These are phyloP conservation scores for Davidsoniella neocaledoniae DNA, from an alignment of 2,329 filamentous ascomycete species.

Conservation along the genomic window DNA sequence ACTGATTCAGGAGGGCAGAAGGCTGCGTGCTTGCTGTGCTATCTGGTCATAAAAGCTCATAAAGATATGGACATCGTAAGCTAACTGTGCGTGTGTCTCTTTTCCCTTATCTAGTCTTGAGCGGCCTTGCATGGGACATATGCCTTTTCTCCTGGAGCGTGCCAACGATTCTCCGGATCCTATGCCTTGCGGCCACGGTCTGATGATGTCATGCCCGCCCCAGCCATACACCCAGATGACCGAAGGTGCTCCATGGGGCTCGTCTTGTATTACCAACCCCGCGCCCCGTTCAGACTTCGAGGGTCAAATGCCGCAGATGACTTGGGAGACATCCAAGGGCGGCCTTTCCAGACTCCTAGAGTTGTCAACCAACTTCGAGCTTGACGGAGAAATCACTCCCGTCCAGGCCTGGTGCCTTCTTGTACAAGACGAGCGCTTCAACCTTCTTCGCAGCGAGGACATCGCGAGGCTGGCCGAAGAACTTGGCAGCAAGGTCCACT, in stretches of 20 bases:
- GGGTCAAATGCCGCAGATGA: conserved; percentile 43
- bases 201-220: conserved; percentile 86
- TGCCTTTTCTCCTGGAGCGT: conserved; percentile 56
- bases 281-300: conserved; percentile 12
- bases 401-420: conserved; percentile 90
- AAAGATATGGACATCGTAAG: conserved; percentile 2
- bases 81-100: conserved; percentile 5
- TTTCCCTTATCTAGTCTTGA: conserved; percentile 50
- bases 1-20: neutral
- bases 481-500: conserved; percentile 65
- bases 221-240: conserved; percentile 36
- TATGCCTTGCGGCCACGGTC: conserved; percentile 68
- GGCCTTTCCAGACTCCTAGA: conserved; percentile 72
- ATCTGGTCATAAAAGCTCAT: neutral
- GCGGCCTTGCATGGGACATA: conserved; percentile 82
- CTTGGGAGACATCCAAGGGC: conserved; percentile 60
- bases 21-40: neutral
- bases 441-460: conserved; percentile 48
- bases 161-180: conserved; percentile 8
- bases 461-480: conserved; percentile 57
- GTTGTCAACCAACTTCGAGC: conserved; percentile 63
- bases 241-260: conserved; percentile 36
- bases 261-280: conserved; percentile 22
- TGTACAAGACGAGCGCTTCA: conserved; percentile 51
- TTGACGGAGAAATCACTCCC: conserved; percentile 83